phyloP scores from a whole-genome alignment of 148 eudicot species.

The Fagopyrum esculentum region DNA sequence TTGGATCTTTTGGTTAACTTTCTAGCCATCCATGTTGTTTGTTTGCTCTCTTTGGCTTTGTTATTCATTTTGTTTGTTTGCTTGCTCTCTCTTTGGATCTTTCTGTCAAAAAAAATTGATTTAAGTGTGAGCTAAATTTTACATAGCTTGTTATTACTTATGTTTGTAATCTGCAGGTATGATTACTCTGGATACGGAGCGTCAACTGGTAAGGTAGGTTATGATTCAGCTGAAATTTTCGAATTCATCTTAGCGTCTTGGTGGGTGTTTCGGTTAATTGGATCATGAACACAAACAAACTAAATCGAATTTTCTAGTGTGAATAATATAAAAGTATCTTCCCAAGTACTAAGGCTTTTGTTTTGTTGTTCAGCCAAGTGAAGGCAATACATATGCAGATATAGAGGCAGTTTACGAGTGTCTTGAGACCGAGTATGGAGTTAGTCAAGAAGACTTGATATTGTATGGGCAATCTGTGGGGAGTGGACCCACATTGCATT shows the following conservation, averaged over 20 bases:
- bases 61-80: not conserved
- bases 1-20: slow-evolving; percentile 7
- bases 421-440: slow-evolving; percentile 87
- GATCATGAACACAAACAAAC: not conserved
- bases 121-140: not conserved
- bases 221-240: not conserved
- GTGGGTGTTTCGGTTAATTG: not conserved
- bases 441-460: slow-evolving; percentile 88
- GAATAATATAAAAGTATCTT: not conserved
- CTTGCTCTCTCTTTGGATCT: not conserved
- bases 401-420: slow-evolving; percentile 97
- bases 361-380: slow-evolving; percentile 67
- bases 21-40: slow-evolving; percentile 2
- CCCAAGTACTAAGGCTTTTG: not conserved
- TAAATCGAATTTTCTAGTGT: not conserved
- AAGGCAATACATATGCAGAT: slow-evolving; percentile 84
- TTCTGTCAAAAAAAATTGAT: not conserved
- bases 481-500: slow-evolving; percentile 95
- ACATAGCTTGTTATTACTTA: not conserved
- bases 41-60: not conserved
- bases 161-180: slow-evolving; percentile 49
- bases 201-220: slow-evolving; percentile 82
- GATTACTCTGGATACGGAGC: slow-evolving; percentile 99
- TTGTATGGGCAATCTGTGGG: slow-evolving; percentile 98
- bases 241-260: not conserved